Conservation (phyloP, 2,329 filamentous ascomycete species). For the Byssothecium circinans region DNA sequence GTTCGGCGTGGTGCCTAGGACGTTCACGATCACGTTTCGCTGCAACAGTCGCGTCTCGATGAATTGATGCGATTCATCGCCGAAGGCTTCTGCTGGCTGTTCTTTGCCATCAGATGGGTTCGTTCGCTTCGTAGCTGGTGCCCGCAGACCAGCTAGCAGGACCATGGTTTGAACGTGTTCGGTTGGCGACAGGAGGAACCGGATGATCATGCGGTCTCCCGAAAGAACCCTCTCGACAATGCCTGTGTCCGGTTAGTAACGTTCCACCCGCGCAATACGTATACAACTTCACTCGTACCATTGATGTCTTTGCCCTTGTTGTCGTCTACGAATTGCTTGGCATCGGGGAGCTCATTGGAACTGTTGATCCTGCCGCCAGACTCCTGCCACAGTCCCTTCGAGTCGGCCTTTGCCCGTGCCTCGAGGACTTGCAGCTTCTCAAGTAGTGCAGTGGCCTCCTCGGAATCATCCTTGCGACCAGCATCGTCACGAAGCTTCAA, state of each 20-base stretch:
- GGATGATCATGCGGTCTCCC: constrained; percentile 84
- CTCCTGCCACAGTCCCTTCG: constrained; percentile 78
- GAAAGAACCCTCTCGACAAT: constrained; percentile 89
- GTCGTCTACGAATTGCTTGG: constrained; percentile 73
- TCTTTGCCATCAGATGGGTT: constrained; percentile 76
- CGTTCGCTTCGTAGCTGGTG: constrained; percentile 84
- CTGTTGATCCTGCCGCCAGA: constrained; percentile 70
- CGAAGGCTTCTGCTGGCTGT: constrained; percentile 84
- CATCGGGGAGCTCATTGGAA: constrained; percentile 76
- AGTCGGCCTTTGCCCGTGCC: constrained; percentile 73
- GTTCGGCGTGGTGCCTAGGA: constrained; percentile 86
- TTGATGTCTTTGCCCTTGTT: constrained; percentile 86
- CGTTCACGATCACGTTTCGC: constrained; percentile 77
- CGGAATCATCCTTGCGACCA: constrained; percentile 83
- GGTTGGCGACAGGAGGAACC: constrained; percentile 76
- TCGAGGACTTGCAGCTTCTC: constrained; percentile 79
- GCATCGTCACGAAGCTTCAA: constrained; percentile 92
- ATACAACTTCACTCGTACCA: constrained; percentile 46
- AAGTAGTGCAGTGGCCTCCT: constrained; percentile 69
- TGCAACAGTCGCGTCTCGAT: constrained; percentile 86
- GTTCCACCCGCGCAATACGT: background rate
- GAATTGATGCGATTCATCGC: constrained; percentile 84
- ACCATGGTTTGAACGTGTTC: constrained; percentile 89
- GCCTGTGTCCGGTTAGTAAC: constrained; percentile 31
- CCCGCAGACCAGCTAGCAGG: constrained; percentile 83